Conservation (phyloP, 2,329 filamentous ascomycete species). For the Stemphylium vesicarium region DNA sequence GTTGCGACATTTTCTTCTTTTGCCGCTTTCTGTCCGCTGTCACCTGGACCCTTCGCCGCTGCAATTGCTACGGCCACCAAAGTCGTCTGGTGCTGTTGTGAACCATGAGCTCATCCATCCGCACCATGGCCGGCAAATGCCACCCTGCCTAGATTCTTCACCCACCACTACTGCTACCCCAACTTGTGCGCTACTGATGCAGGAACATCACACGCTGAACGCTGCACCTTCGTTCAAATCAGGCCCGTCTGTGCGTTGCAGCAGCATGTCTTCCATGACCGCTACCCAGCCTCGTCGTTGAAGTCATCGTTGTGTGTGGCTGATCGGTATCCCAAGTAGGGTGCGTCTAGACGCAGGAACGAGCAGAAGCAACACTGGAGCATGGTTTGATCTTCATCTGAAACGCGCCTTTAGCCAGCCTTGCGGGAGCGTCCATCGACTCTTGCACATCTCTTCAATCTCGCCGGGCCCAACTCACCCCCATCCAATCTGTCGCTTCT, state of each 20-base stretch:
- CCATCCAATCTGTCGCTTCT: slow-evolving; percentile 14
- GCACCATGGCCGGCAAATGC: neutral
- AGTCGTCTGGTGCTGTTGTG: neutral
- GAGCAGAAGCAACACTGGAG: slow-evolving; percentile 41
- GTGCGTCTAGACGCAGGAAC: slow-evolving; percentile 47
- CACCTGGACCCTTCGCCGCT: neutral
- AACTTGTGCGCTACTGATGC: slow-evolving; percentile 9
- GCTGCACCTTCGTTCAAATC: slow-evolving; percentile 17
- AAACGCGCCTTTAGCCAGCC: slow-evolving; percentile 37
- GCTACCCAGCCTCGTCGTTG: slow-evolving; percentile 24
- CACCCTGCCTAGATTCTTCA: neutral
- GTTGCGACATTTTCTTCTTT: neutral
- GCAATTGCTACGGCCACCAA: neutral
- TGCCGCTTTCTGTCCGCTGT: slow-evolving; percentile 11
- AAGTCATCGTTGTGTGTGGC: slow-evolving; percentile 30
- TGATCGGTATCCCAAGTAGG: slow-evolving; percentile 29
- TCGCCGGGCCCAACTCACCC: slow-evolving; percentile 4
- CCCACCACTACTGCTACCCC: neutral
- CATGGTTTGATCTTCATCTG: slow-evolving; percentile 48
- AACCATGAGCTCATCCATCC: neutral
- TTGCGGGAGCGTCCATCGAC: slow-evolving; percentile 26
- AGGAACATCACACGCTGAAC: slow-evolving; percentile 15
- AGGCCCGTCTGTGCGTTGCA: slow-evolving; percentile 16
- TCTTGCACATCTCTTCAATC: slow-evolving; percentile 15
- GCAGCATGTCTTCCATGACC: slow-evolving; percentile 18